Evolutionary conservation across 495 filamentous ascomycete species (phyloP), one percentile per base, ranked within the genome.

Genomic region (Penicillium waksmanii): DNA sequence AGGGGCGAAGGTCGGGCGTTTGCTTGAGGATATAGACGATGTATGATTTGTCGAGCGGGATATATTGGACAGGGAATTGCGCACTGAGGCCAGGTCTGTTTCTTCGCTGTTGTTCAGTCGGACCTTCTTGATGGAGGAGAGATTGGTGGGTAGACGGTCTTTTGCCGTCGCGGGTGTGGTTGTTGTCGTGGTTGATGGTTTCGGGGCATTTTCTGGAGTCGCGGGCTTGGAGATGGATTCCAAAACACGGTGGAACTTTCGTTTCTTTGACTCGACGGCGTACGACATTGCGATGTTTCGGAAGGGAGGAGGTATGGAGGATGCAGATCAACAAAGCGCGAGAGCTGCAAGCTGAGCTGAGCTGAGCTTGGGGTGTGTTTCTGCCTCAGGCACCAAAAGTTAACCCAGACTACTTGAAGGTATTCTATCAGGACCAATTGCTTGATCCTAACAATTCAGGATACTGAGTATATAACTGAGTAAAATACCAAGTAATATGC

Each of bases 1-100:
- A 8, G 93, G 94, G 53, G 87, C 87, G 71, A 93, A 98, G 53
- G 82, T 86, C 13, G 74, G 85, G 61, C 66, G 79, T 65, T 64
- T 67, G 7, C 67, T 56, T 15, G 69, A 61, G 10, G 70, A 69
- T 18, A 58, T 48, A 1, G 66, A 69, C 3, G 68, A 53, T 13
- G 64, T 57, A 56, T 68, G 70, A 21, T 58, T 61, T 5, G 49
- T 47, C 1, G 74, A 57, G 27, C 66, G 61, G 23, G 67, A 55
- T 9, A 66, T 57, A 15, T 71, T 77, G 2, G 70, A 40, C 9
- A 71, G 60, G 0, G 70, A 69, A 23, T 63, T 72, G 13, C 67
- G 69, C 8, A 69, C 67, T 8, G 67, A 63, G 3, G 62, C 19
- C 11, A 66, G 61, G 19, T 74, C 62, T 25, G 62, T 10, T 2